These are phyloP conservation scores for Fraxinus velutina DNA, from an alignment of 305 asterid species.

Conservation along the genomic window DNA sequence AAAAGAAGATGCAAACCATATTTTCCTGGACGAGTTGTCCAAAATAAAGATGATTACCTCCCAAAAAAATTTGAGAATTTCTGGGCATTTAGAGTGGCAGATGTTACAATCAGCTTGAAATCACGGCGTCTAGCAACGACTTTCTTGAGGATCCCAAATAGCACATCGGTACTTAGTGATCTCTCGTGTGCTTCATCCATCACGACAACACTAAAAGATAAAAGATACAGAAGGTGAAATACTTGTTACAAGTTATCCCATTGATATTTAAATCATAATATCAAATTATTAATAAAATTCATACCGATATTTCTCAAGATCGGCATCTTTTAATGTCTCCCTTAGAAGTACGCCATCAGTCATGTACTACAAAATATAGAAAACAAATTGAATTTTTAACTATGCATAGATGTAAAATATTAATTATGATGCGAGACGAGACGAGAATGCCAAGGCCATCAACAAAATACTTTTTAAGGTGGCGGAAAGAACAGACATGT, in stretches of 20 bases:
- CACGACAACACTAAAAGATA: slow-evolving; percentile 58
- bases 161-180: slow-evolving; percentile 84
- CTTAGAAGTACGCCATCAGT: slow-evolving; percentile 98
- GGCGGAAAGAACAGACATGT: slow-evolving; percentile 7
- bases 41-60: slow-evolving; percentile 45
- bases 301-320: slow-evolving; percentile 93
- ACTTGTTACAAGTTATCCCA: slow-evolving; percentile 7
- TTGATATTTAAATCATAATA: not conserved
- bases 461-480: not conserved
- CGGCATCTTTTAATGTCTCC: slow-evolving; percentile 93
- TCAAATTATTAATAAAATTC: slow-evolving; percentile 11
- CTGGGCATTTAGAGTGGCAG: slow-evolving; percentile 92
- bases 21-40: slow-evolving; percentile 5
- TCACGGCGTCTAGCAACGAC: slow-evolving; percentile 93
- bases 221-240: slow-evolving; percentile 9
- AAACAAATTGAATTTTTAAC: slow-evolving; percentile 7
- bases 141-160: slow-evolving; percentile 93
- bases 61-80: slow-evolving; percentile 92
- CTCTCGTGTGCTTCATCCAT: slow-evolving; percentile 99
- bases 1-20: not conserved
- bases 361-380: slow-evolving; percentile 71
- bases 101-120: slow-evolving; percentile 95
- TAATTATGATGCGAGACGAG: not conserved
- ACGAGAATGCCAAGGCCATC: not conserved
- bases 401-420: not conserved